phyloP scores from a whole-genome alignment of 2,329 filamentous ascomycete species.

The Xylaria multiplex region DNA sequence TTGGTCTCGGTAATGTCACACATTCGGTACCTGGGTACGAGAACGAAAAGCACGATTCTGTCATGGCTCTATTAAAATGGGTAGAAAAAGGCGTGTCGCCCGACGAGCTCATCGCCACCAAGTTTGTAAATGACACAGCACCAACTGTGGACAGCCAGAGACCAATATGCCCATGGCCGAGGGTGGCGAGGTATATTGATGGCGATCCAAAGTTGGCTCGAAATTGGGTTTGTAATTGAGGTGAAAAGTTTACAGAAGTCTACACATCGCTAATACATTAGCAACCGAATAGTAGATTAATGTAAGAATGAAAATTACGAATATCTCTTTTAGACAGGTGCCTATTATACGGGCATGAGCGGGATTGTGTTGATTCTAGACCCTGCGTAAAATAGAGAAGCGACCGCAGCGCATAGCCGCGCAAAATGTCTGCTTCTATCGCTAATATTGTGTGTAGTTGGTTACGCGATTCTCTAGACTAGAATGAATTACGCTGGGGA shows the following conservation, averaged over 20 bases:
- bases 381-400: too few species aligned
- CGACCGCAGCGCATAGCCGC: too few species aligned
- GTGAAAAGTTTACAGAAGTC: not conserved
- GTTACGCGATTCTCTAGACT: too few species aligned
- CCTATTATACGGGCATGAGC: too few species aligned
- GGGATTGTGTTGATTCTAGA: too few species aligned
- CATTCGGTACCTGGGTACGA: constrained; percentile 54
- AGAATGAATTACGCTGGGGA: too few species aligned
- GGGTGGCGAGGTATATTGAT: constrained; percentile 33
- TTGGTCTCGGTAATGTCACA: constrained; percentile 49
- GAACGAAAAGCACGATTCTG: constrained; percentile 38
- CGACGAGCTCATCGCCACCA: constrained; percentile 50
- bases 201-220: constrained; percentile 34
- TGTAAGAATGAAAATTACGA: too few species aligned
- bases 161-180: constrained; percentile 40
- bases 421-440: too few species aligned
- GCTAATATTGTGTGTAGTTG: too few species aligned
- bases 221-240: constrained; percentile 34
- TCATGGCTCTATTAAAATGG: constrained; percentile 61
- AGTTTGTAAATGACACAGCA: constrained; percentile 51
- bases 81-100: constrained; percentile 55
- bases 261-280: too few species aligned
- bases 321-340: too few species aligned
- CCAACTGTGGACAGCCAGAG: constrained; percentile 39
- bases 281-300: too few species aligned